Evolutionary conservation across 2,329 filamentous ascomycete genomes (phyloP).

Genomic region (Pseudocercospora fuligena): DNA sequence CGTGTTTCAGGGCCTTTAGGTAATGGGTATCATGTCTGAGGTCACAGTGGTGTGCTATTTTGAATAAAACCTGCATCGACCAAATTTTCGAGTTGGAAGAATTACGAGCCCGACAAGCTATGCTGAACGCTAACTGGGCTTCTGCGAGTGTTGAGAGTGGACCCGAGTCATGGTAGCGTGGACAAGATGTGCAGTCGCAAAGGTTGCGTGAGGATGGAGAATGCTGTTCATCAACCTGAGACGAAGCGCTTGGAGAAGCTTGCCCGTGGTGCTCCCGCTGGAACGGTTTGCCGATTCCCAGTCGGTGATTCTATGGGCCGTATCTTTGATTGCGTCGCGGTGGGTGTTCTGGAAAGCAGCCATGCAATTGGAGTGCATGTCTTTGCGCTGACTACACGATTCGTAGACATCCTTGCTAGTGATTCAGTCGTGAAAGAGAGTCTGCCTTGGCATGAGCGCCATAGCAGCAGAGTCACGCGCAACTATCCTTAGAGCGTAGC

Average conservation of each 20-base stretch:
- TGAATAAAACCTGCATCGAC: slow-evolving; percentile 11
- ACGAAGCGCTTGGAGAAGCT: slow-evolving; percentile 9
- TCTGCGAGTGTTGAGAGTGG: neutral
- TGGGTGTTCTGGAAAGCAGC: neutral
- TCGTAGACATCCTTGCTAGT: neutral
- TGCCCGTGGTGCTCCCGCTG: neutral
- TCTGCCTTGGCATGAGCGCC: neutral
- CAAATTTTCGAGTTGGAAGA: slow-evolving; percentile 18
- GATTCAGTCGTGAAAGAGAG: neutral
- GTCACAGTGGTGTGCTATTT: slow-evolving; percentile 13
- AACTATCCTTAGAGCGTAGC: neutral
- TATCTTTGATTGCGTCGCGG: neutral
- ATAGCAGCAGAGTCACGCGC: slow-evolving; percentile 1
- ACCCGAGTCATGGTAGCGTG: slow-evolving; percentile 10
- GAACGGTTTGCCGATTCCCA: slow-evolving; percentile 2
- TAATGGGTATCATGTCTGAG: slow-evolving; percentile 13
- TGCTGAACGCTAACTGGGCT: slow-evolving; percentile 10
- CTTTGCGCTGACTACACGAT: neutral
- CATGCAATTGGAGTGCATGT: neutral
- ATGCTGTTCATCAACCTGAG: slow-evolving; percentile 1
- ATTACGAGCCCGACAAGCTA: slow-evolving; percentile 14
- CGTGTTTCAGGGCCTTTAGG: slow-evolving; percentile 14
- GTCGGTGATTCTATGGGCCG: neutral
- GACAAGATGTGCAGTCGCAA: neutral
- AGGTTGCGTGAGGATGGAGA: neutral